A percentile compares a stretch with the other conserved stretches of the same genome.
Conservation (phyloP, 1,284 basidiomycete species). For the Coniferiporia weirii region DNA sequence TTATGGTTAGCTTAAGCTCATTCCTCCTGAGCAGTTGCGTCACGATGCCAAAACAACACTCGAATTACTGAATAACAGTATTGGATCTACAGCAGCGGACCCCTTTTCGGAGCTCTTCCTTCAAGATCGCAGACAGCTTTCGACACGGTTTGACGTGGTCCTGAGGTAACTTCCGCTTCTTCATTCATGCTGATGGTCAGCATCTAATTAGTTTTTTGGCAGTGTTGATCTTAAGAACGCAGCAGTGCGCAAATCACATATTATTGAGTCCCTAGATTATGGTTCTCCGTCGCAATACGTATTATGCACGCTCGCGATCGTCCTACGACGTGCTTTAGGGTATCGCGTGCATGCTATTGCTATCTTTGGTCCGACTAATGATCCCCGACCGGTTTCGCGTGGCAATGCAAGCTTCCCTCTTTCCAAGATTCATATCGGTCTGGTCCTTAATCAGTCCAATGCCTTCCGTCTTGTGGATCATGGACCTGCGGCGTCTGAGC, state of each 20-base stretch:
- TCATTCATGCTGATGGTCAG: background rate
- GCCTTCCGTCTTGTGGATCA: conserved; percentile 85
- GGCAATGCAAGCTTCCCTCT: conserved; percentile 37
- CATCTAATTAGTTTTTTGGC: background rate
- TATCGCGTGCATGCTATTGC: conserved; percentile 60
- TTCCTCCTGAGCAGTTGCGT: conserved; percentile 47
- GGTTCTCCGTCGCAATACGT: conserved; percentile 57
- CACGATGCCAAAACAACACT: conserved; percentile 75
- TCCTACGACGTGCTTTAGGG: conserved; percentile 65
- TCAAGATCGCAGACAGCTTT: conserved; percentile 57
- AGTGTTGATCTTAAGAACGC: conserved; percentile 62
- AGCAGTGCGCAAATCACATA: conserved; percentile 39
- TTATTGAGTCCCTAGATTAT: conserved; percentile 49
- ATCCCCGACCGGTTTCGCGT: conserved; percentile 45
- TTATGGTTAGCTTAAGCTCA: background rate
- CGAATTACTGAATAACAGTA: conserved; percentile 47
- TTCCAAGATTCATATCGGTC: conserved; percentile 58
- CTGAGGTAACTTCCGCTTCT: conserved; percentile 41
- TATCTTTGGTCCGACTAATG: conserved; percentile 47
- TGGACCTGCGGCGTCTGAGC: conserved; percentile 72
- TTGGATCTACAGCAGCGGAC: conserved; percentile 38
- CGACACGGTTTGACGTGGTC: conserved; percentile 61
- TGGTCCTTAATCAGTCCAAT: conserved; percentile 65
- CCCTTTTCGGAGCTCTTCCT: conserved; percentile 76
- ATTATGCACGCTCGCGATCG: conserved; percentile 46